phyloP scores from a whole-genome alignment of 768 basidiomycete genomes.

The Pisolithus tinctorius region DNA sequence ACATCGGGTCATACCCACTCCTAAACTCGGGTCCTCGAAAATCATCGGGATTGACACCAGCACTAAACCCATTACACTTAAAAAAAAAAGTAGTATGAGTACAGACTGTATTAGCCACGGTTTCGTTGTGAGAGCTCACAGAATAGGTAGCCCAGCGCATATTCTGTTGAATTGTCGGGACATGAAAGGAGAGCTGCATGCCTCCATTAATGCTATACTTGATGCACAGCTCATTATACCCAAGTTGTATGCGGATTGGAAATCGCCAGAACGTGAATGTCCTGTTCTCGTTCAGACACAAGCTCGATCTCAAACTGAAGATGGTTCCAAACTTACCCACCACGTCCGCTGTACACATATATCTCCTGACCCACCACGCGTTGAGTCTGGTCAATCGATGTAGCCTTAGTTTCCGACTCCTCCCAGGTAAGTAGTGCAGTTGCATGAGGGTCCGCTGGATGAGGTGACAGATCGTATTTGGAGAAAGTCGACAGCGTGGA shows the following conservation, averaged over 20 bases:
- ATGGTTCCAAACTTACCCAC: slow-evolving; percentile 36
- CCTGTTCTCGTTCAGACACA: slow-evolving; percentile 30
- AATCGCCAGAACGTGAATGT: slow-evolving; percentile 95
- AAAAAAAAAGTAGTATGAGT: background rate
- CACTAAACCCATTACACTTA: slow-evolving; percentile 84
- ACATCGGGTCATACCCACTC: slow-evolving; percentile 84
- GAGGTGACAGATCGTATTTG: slow-evolving; percentile 54
- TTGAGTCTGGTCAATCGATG: slow-evolving; percentile 30
- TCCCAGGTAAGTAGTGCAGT: slow-evolving; percentile 28
- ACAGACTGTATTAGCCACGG: background rate
- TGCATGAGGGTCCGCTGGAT: slow-evolving; percentile 69
- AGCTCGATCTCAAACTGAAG: no score
- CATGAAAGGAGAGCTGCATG: slow-evolving; percentile 69
- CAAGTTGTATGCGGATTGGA: slow-evolving; percentile 73
- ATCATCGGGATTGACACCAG: slow-evolving; percentile 84
- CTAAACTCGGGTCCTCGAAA: slow-evolving; percentile 77
- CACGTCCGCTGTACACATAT: slow-evolving; percentile 56
- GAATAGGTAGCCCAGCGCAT: slow-evolving; percentile 90
- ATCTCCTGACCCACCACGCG: slow-evolving; percentile 59
- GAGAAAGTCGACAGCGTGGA: slow-evolving; percentile 22
- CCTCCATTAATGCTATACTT: slow-evolving; percentile 80
- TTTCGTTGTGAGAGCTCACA: slow-evolving; percentile 35
- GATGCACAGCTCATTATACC: slow-evolving; percentile 64
- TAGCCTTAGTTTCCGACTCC: background rate
- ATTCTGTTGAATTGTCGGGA: slow-evolving; percentile 76